Evolutionary conservation across 1,139 yeast genomes (phyloP).

Genomic region (Zygosaccharomyces pseudobailii): DNA sequence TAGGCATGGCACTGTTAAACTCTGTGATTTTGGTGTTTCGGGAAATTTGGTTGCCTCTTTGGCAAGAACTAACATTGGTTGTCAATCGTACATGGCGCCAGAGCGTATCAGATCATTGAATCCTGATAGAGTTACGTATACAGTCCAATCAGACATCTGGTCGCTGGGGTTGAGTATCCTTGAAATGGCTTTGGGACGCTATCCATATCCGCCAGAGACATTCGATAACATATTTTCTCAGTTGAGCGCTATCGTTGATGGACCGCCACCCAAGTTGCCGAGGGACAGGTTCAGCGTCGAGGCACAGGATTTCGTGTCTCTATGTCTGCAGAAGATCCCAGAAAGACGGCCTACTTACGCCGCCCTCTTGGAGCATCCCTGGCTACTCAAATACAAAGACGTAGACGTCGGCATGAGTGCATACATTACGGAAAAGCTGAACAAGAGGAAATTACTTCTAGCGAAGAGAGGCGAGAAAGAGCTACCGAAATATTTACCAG

Average conservation of each 20-base stretch:
- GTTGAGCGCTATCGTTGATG: constrained; percentile 92
- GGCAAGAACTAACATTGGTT: constrained; percentile 95
- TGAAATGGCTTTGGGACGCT: constrained; percentile 85
- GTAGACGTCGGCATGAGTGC: constrained; percentile 37
- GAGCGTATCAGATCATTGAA: constrained; percentile 73
- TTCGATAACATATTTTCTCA: constrained; percentile 87
- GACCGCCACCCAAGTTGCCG: constrained; percentile 82
- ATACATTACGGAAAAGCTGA: constrained; percentile 36
- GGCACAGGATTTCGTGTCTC: constrained; percentile 75
- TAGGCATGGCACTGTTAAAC: constrained; percentile 76
- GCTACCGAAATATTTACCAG: constrained; percentile 30
- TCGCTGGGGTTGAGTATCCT: constrained; percentile 83
- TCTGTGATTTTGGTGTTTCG: constrained; percentile 95
- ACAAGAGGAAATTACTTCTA: constrained; percentile 25
- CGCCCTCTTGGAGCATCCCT: constrained; percentile 70
- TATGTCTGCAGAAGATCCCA: constrained; percentile 79
- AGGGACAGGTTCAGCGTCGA: constrained; percentile 54
- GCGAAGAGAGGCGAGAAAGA: constrained; percentile 28
- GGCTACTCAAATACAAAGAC: constrained; percentile 57
- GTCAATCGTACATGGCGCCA: constrained; percentile 99
- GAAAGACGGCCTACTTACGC: constrained; percentile 78
- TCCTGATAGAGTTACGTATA: constrained; percentile 72
- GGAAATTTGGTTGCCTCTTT: constrained; percentile 94
- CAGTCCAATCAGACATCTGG: constrained; percentile 97
- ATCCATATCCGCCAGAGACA: constrained; percentile 95